phyloP scores from a whole-genome alignment of 169 alveolate genomes.

The Eimeria acervulina region DNA sequence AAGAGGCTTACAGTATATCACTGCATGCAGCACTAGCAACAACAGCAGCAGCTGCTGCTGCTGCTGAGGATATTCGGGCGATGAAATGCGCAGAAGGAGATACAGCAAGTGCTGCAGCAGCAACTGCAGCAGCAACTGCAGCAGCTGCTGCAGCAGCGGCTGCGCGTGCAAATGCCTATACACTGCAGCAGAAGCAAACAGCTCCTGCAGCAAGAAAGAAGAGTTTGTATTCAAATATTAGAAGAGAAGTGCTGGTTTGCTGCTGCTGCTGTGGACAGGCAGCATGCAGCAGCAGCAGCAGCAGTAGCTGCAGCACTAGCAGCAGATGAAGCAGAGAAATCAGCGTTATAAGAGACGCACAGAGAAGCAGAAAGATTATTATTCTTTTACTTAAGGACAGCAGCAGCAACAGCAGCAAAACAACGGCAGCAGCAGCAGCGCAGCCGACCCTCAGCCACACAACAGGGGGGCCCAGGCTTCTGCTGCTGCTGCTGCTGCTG shows the following conservation, averaged over 20 bases:
- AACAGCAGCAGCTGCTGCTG: constrained; percentile 42
- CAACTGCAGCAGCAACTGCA: constrained; percentile 67
- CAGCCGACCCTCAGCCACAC: constrained; percentile 55
- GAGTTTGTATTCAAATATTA: neutral
- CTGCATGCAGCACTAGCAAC: neutral
- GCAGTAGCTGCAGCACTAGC: constrained; percentile 68
- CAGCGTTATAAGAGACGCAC: neutral
- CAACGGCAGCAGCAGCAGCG: constrained; percentile 57
- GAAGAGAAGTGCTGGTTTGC: neutral
- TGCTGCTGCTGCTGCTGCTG: neutral
- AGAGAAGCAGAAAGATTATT: neutral
- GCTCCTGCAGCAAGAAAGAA: constrained; percentile 15
- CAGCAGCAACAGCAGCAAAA: constrained; percentile 31
- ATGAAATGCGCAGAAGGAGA: neutral
- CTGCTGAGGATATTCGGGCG: neutral
- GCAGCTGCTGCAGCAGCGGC: constrained; percentile 49
- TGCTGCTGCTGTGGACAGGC: constrained; percentile 45
- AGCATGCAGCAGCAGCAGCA: constrained; percentile 38
- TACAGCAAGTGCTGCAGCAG: constrained; percentile 27
- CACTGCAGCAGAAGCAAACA: constrained; percentile 16
- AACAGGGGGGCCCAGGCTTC: constrained; percentile 37
- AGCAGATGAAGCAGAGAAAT: neutral
- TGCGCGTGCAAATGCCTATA: constrained; percentile 34
- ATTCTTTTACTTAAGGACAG: neutral
- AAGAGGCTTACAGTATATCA: neutral